Base-by-base conservation (phyloP, 768 basidiomycete species). In the Russula vinacea region DNA sequence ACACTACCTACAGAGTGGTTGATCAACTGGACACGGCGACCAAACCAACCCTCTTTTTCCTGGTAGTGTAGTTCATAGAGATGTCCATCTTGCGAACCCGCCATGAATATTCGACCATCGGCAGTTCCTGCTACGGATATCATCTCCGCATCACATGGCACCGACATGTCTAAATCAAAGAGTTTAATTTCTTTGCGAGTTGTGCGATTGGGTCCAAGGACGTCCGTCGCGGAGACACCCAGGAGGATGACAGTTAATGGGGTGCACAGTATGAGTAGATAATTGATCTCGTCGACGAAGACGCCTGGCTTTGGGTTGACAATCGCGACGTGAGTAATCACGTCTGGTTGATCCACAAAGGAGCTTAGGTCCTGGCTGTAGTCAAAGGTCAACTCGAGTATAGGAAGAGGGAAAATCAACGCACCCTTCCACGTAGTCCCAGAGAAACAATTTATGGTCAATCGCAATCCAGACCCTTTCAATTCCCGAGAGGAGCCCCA, bases 381-480 rank as follows among this genome's bases (percentile, higher is more conserved):
- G 49, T 29, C 56, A 17, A 56, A 51, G 62, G 67, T 68, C 47
- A 60, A 60, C 56, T 29, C 57, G 32, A n/a, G 13, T 26, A 3
- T 45, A 10, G 60, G 29, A 62, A 47, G 58, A 26, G 49, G 57
- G 5, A 42, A 42, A 64, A 49, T 33, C 13, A 29, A 47, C 89
- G 61, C 69, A 96, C 95, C 94, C 92, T 69, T 96, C 91, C 40
- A 87, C 78, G 73, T 97, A 99, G 75, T 99, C 94, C 97, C 97
- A 98, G 26, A 99, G 78, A 71, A 97, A 92, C 39, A 99, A 79
- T 70, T 92, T 92, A 74, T 94, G 87, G 76, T 98, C 94, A 62
- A 96, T 89, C 11, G 92, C 89, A 67, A 98, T 89, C 94, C 94
- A 99, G 0, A 90, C 94, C 52, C 94, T 84, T 69, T 96, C 93